Evolutionary conservation across 768 basidiomycete genomes (phyloP), one percentile per base, ranked within the genome.

Genomic region (Termitomyces sp.): DNA sequence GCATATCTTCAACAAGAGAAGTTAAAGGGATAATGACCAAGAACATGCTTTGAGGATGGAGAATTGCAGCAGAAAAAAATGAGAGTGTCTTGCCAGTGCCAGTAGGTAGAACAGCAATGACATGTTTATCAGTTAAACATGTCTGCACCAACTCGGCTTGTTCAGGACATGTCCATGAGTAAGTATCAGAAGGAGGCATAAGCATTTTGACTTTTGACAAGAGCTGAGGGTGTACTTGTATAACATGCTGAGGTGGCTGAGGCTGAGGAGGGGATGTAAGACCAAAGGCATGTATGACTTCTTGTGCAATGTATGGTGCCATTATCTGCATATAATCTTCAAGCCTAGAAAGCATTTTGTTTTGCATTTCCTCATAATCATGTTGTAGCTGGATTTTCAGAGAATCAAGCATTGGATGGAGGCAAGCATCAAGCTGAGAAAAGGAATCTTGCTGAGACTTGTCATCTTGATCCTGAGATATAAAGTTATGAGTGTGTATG

Each of bases 111-210:
- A 58, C 20, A 2, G n/a, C 57, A 4, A 58, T 41, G 2, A 58
- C 57, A 36, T 58, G 57, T 4, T 43, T n/a, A 26, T 51, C 13
- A 3, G 9, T 53, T 1, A 58, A 20, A 8, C 40, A 58, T 6
- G 33, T 12, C 44, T 58, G 57, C 18, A 58, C 50, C 32, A 58
- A 26, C 23, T 58, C 43, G 12, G 57, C 57, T 13, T 53, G 50
- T 33, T 58, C 50, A 5, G 50, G 57, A 20, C 57, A 58, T 3
- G 50, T 58, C 41, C 49, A 58, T 7, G 30, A 13, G 26, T 30
- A 26, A n/a, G 43, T 16, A 13, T 40, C 18, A 33, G 20, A 18
- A 14, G 32, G 8, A 16, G 57, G 57, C 12, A 58, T 14, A 18
- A 58, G 32, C 23, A 9, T 14, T 3, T 20, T 3, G 13, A 58